Evolutionary conservation across 2,329 filamentous ascomycete species (phyloP).

Genomic region (Bipolaris cookei): DNA sequence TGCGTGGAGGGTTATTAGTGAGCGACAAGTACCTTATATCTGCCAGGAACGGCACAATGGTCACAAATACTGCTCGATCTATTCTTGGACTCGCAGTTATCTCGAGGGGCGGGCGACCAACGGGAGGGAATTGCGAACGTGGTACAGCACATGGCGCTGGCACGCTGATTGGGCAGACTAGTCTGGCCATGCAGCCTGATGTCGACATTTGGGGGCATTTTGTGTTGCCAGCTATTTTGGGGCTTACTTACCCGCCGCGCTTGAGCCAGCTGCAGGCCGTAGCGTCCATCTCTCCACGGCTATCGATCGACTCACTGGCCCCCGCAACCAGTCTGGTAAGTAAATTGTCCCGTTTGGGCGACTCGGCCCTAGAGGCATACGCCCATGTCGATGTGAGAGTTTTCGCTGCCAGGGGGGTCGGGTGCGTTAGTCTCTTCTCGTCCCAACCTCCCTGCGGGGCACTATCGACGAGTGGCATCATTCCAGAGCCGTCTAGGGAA

Average conservation of each 20-base stretch:
- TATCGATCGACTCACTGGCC: constrained; percentile 39
- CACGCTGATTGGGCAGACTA: constrained; percentile 40
- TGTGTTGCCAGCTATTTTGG: constrained; percentile 48
- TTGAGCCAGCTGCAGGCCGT: constrained; percentile 27
- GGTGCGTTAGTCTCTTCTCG: constrained; percentile 29
- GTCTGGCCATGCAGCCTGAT: constrained; percentile 35
- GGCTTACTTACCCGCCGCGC: constrained; percentile 47
- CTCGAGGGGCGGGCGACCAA: constrained; percentile 39
- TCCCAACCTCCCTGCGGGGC: constrained; percentile 39
- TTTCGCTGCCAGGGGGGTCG: constrained; percentile 31
- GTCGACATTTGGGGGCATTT: constrained; percentile 47
- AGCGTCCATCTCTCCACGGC: constrained; percentile 31
- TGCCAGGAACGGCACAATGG: constrained; percentile 47
- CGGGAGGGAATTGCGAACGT: constrained; percentile 37
- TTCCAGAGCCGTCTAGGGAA: constrained; percentile 36
- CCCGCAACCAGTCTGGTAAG: constrained; percentile 41
- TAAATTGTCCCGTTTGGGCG: constrained; percentile 39
- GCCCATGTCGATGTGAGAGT: constrained; percentile 20
- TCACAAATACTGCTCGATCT: constrained; percentile 53
- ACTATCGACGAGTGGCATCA: constrained; percentile 26
- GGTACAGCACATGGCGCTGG: constrained; percentile 28
- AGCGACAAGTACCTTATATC: constrained; percentile 57
- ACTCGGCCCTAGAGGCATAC: constrained; percentile 25
- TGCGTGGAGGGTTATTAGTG: constrained; percentile 36
- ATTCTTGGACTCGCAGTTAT: constrained; percentile 53